Percentiles rank a stretch among this genome's conserved stretches.
Conservation (phyloP, 768 basidiomycete genomes). For the Boletus pseudopeckii region DNA sequence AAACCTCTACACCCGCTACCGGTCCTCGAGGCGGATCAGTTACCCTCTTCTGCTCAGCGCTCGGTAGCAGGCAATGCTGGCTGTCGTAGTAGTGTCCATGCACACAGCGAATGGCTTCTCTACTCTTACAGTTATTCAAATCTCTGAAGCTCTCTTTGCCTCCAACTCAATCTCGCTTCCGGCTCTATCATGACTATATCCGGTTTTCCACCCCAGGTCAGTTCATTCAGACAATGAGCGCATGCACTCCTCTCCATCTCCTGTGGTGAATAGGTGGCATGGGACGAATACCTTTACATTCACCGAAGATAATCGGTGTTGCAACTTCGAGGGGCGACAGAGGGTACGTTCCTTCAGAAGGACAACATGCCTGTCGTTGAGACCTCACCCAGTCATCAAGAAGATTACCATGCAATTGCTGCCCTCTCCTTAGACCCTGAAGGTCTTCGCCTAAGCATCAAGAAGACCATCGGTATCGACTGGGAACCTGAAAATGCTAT, state of each 20-base stretch:
- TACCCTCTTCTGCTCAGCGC: conserved; percentile 3
- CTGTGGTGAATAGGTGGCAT: conserved; percentile 45
- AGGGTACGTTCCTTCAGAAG: conserved; percentile 40
- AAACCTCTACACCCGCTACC: conserved; percentile 5
- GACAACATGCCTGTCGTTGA: conserved; percentile 1
- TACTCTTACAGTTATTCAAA: conserved; percentile 23
- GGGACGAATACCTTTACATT: conserved; percentile 66
- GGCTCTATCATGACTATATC: conserved; percentile 67
- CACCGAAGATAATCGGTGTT: conserved; percentile 75
- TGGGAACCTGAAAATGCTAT: conserved; percentile 66
- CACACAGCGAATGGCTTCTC: conserved; percentile 29
- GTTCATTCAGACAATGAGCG: conserved; percentile 14
- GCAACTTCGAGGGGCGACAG: conserved; percentile 74
- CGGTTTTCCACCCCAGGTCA: conserved; percentile 48
- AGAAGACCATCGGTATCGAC: conserved; percentile 56
- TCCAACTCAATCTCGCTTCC: conserved; percentile 18
- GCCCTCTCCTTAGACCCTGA: conserved; percentile 72
- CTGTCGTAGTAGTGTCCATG: conserved; percentile 20
- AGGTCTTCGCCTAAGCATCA: conserved; percentile 65
- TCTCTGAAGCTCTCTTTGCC: conserved; percentile 6
- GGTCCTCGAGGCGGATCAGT: conserved; percentile 12
- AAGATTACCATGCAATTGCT: conserved; percentile 79
- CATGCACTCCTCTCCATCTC: conserved; percentile 7
- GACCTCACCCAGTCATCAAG: conserved; percentile 64
- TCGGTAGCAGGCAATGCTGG: conserved; percentile 29